These are phyloP conservation scores for Macadamia tetraphylla DNA, from an alignment of 164 flowering plant species.

Conservation along the genomic window DNA sequence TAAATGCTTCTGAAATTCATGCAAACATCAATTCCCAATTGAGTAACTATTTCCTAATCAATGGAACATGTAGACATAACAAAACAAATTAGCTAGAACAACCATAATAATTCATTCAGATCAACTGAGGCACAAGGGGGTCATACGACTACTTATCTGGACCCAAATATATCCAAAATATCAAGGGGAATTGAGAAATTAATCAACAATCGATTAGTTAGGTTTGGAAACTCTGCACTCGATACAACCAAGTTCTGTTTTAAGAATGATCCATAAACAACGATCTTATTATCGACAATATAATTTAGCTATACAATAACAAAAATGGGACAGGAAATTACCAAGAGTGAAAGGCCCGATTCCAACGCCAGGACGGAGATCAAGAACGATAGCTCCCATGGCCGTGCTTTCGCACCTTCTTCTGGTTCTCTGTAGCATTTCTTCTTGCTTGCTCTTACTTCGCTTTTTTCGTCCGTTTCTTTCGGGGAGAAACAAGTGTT, in stretches of 20 bases:
- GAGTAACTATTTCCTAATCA: no score
- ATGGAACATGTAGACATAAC: no score
- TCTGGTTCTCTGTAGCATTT: slow-evolving; percentile 55
- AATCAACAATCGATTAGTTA: not conserved
- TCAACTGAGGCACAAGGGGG: no score
- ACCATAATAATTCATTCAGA: no score
- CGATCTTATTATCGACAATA: not conserved
- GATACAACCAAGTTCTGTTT: not conserved
- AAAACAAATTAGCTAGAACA: no score
- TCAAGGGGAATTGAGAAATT: not conserved
- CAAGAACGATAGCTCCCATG: slow-evolving; percentile 90
- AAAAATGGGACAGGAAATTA: slow-evolving; percentile 13
- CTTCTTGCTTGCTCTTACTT: not conserved
- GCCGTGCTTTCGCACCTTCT: slow-evolving; percentile 92
- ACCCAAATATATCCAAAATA: not conserved
- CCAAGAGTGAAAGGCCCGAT: slow-evolving; percentile 87
- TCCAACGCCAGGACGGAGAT: slow-evolving; percentile 86
- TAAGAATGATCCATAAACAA: no score
- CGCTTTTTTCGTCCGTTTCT: not conserved
- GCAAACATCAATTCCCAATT: no score
- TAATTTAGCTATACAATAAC: not conserved
- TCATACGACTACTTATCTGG: not conserved
- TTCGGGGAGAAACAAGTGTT: not conserved
- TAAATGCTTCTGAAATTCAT: not conserved
- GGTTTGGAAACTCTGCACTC: not conserved